phyloP scores from a whole-genome alignment of 495 filamentous ascomycete genomes.

The Neurospora sublineolata region DNA sequence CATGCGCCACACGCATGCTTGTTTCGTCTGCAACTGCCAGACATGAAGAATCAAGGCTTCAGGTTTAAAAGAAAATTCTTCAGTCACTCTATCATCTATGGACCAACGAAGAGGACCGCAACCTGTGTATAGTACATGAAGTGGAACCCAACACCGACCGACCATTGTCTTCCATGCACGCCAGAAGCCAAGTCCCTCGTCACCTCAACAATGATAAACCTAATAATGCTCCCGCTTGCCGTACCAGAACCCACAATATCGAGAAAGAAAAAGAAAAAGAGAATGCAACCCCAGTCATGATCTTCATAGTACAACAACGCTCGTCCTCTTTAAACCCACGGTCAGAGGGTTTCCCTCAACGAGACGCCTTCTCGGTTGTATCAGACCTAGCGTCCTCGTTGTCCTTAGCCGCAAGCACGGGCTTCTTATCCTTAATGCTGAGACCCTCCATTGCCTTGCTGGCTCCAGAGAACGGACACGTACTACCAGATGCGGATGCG shows the following conservation, averaged over 20 bases:
- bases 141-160: neutral
- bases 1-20: neutral
- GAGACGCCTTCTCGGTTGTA: neutral
- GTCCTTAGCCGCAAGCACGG: neutral
- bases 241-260: neutral
- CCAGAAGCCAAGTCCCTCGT: neutral
- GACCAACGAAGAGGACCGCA: neutral
- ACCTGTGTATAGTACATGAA: neutral
- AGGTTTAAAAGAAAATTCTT: neutral
- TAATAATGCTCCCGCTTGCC: neutral
- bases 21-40: neutral
- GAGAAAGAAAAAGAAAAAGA: neutral
- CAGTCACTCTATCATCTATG: neutral
- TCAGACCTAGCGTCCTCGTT: constrained; percentile 1
- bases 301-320: neutral
- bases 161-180: neutral
- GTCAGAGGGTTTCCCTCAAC: neutral
- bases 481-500: neutral
- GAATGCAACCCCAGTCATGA: neutral
- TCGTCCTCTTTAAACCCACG: neutral
- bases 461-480: constrained; percentile 16
- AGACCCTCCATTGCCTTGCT: constrained; percentile 2
- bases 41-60: neutral
- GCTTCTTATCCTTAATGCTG: constrained; percentile 5
- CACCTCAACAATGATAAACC: neutral